Evolutionary conservation across 495 filamentous ascomycete genomes (phyloP).

Genomic region (Aspergillus incahuasiensis): DNA sequence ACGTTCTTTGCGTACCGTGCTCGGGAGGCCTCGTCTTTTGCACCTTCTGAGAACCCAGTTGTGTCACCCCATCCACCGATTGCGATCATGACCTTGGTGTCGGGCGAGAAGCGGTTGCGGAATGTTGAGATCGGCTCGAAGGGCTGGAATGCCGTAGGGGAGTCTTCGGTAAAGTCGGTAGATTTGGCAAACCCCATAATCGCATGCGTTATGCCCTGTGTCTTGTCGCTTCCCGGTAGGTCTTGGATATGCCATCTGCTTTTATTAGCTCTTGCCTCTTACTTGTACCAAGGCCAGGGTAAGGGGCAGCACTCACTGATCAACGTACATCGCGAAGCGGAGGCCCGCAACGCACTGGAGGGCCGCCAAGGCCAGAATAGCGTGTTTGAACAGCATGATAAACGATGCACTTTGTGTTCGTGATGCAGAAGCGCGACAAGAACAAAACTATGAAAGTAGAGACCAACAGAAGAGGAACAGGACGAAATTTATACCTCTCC

Average conservation of each 20-base stretch:
- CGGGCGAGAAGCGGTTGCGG: constrained; percentile 52
- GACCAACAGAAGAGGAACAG: background rate
- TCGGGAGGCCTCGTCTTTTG: constrained; percentile 48
- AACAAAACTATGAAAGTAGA: background rate
- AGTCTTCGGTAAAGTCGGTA: constrained; percentile 52
- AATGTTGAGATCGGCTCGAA: constrained; percentile 55
- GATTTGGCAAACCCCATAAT: constrained; percentile 65
- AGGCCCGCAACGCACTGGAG: constrained; percentile 25
- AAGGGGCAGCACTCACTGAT: constrained; percentile 26
- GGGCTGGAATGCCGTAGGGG: constrained; percentile 45
- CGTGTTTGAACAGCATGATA: constrained; percentile 27
- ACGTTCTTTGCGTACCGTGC: constrained; percentile 61
- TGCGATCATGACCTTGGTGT: constrained; percentile 63
- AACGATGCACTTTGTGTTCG: background rate
- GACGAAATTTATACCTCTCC: background rate
- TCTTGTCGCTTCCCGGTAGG: constrained; percentile 26
- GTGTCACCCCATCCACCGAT: constrained; percentile 74
- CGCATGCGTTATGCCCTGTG: constrained; percentile 47
- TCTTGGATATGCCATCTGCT: constrained; percentile 28
- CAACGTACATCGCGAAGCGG: constrained; percentile 40
- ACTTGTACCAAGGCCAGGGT: background rate
- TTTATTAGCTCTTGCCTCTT: background rate
- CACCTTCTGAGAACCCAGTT: constrained; percentile 55
- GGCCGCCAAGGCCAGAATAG: constrained; percentile 31
- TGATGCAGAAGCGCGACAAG: background rate